A percentile compares a stretch with the other conserved stretches of the same genome.
Conservation (phyloP, 169 alveolate species). For the Babesia microti region DNA sequence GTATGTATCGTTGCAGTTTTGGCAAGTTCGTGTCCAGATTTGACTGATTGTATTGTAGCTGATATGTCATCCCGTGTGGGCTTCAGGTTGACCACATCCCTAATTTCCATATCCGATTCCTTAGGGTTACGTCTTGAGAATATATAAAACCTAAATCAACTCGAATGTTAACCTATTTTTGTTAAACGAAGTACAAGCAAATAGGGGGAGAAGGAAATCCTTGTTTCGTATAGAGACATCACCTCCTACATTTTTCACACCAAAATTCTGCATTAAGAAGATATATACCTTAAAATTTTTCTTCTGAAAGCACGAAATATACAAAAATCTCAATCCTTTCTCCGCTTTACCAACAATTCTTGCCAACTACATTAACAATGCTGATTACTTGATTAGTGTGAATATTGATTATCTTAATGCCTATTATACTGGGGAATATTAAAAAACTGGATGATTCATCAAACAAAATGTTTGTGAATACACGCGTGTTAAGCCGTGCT, state of each 20-base stretch:
- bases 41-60: conserved; percentile 16
- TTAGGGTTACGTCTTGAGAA: conserved; percentile 80
- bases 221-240: conserved; percentile 52
- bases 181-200: conserved; percentile 60
- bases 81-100: conserved; percentile 83
- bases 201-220: conserved; percentile 63
- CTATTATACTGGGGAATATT: conserved; percentile 82
- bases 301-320: conserved; percentile 53
- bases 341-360: conserved; percentile 62
- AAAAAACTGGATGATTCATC: conserved; percentile 88
- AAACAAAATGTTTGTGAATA: conserved; percentile 64
- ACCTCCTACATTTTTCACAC: conserved; percentile 22
- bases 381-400: conserved; percentile 48
- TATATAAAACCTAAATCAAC: conserved; percentile 65
- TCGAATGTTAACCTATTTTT: conserved; percentile 16
- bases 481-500: conserved; percentile 42
- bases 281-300: conserved; percentile 9
- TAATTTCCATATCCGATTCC: conserved; percentile 73
- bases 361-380: conserved; percentile 26
- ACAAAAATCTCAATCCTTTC: conserved; percentile 52
- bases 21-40: conserved; percentile 48
- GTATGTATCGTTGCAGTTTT: conserved; percentile 87
- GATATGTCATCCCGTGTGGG: conserved; percentile 51
- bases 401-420: conserved; percentile 80
- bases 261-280: conserved; percentile 19